Evolutionary conservation across 768 basidiomycete species (phyloP), one percentile per base, ranked within the genome.

Genomic region (Russula virescens): DNA sequence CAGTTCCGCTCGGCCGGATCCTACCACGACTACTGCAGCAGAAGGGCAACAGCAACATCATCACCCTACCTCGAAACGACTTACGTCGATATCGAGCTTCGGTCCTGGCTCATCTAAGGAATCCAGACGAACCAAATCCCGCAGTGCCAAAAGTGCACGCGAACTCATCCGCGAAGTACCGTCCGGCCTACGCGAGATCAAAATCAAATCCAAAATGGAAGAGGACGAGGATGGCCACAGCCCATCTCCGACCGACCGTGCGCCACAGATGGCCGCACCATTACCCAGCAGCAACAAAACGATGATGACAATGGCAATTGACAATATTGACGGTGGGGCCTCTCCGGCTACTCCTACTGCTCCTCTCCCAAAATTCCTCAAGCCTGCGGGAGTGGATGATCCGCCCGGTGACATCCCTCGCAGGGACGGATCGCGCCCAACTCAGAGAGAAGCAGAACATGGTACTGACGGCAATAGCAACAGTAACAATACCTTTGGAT

Each of bases 81-180:
- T 59, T 55, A 55, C 47, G 53, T 59, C 63, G 63, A 60, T 64
- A 64, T 64, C 63, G 11, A 50, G 63, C 58, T 49, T 55, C 58
- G 53, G 63, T 3, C 23, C 53, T 26, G 58, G 63, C 28, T 43
- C 62, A 16, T 48, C 60, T 7, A 52, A 59, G 28, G 50, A 59
- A 18, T 34, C 16, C 16, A 55, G 55, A 19, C 52, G 58, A 43
- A 19, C 52, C 19, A 59, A 55, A 54, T 40, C 58, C 53, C 58
- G 58, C 40, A 60, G 6, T 26, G 18, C 47, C 25, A 64, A 60
- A 45, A 64, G 52, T 53, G 63, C 63, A 31, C 51, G 31, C 47
- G 58, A 64, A 49, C 16, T 64, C 53, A 55, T 64, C 25, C 58
- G 53, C 46, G 62, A 60, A 60, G 62, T 38, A 26, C 43, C 28